Evolutionary conservation across 2,329 filamentous ascomycete species (phyloP).

Genomic region (Curvularia hawaiiensis): DNA sequence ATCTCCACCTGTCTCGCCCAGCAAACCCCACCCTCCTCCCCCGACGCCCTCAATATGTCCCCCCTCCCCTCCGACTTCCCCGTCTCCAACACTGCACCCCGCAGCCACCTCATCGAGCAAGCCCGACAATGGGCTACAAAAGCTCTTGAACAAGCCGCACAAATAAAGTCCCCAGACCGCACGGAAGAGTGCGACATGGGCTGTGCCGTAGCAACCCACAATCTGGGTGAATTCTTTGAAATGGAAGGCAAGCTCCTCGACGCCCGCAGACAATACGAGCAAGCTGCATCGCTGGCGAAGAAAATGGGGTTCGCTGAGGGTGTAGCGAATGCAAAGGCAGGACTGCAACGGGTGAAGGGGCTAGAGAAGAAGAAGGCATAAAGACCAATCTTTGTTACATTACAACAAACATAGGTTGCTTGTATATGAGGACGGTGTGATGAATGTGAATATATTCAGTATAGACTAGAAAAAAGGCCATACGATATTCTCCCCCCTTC

Average conservation of each 20-base stretch:
- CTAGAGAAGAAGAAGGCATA: conserved; percentile 27
- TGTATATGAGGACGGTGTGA: background rate
- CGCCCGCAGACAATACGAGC: conserved; percentile 70
- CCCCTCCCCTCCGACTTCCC: conserved; percentile 45
- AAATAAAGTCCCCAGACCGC: conserved; percentile 68
- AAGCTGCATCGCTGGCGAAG: conserved; percentile 66
- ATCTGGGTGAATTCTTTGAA: conserved; percentile 82
- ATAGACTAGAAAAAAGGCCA: background rate
- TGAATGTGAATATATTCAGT: background rate
- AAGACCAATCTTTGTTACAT: background rate
- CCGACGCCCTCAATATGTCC: conserved; percentile 33
- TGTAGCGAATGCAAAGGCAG: conserved; percentile 48
- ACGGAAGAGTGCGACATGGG: conserved; percentile 82
- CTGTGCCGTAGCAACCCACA: conserved; percentile 83
- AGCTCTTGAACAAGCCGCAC: conserved; percentile 69
- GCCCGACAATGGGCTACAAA: conserved; percentile 81
- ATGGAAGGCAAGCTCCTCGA: conserved; percentile 70
- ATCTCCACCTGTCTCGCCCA: conserved; percentile 75
- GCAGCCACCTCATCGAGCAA: conserved; percentile 68
- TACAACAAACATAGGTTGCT: too few relatives aligned
- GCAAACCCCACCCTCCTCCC: conserved; percentile 53
- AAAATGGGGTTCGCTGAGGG: conserved; percentile 56
- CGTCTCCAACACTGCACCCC: conserved; percentile 54
- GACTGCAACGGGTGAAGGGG: conserved; percentile 45
- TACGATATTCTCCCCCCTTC: background rate